Base-by-base conservation (phyloP, 176 grass and related monocot genomes). In the Avena atlantica region DNA sequence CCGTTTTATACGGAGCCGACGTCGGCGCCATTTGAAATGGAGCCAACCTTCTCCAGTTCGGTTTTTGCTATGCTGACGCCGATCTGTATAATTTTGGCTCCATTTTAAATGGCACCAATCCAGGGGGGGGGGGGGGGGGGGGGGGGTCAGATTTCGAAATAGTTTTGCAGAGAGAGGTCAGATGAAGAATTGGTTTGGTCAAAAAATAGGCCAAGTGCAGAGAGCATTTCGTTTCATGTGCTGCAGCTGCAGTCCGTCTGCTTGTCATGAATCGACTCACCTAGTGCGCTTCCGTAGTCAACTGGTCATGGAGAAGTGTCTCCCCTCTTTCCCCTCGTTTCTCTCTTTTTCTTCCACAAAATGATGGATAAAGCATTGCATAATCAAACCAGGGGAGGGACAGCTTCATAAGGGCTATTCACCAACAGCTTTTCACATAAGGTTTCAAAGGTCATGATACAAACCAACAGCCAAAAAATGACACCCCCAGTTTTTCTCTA, bases 381-480 rank as follows among this genome's bases (percentile, higher is more conserved):
- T 9, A 62, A 86, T 77, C 85, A 87, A 87, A 50, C 23, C 44
- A 51, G 19, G 19, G 67, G 9, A 27, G 50, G 24, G 29, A 76
- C 62, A 84, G 50, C 27, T 81, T 53, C 58, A 74, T 65, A 74
- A 36, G 59, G 36, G 36, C 19, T 79, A 24, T 53, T 81, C 61
- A 34, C 29, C 15, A 11, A 81, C 50, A 88, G 17, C n/a, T 53
- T 88, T 81, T 76, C 10, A 11, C 23, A 14, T 63, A 68, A 61
- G 14, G 24, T 86, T 29, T 90, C 37, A 65, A 47, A 89, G 70
- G 3, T n/a, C 60, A 82, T 55, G 40, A 78, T 85, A 88, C 37
- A 42, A 42, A n/a, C 37, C 70, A 78, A 37, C 16, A 81, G n/a
- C 27, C 64, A 16, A 17, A 81, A 17, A 65, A 69, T 29, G 51